Evolutionary conservation across 2,329 filamentous ascomycete genomes (phyloP), one percentile per base, ranked within the genome.

Genomic region (Colletotrichum navitas): DNA sequence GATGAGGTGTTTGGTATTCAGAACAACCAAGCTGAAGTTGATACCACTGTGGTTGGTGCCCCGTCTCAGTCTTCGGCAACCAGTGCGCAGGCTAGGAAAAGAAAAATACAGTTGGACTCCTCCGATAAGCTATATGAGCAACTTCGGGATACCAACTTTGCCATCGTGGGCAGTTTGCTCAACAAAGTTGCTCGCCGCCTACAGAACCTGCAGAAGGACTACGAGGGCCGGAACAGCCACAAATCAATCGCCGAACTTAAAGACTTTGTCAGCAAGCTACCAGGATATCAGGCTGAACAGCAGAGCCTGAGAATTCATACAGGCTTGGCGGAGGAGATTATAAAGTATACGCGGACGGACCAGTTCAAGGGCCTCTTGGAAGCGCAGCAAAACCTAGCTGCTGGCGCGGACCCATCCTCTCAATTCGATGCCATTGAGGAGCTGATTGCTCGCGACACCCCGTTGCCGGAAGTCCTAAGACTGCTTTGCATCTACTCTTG

Each of bases 361-460:
- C 89, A 93, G 68, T 99, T 99, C 84, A 93, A 92, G 74, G 92
- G 93, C 72, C 85, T 94, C 49, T 86, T 99, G 1, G 96, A 98
- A 83, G 93, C 98, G 5, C 96, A 99, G 79, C 96, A 99, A 79
- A 98, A 97, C 78, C 88, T 98, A 55, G 95, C 94, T 32, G 95
- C 95, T 0, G 95, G 95, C 41, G 91, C 93, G 12, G 96, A 98
- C 79, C 93, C 95, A 8, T 93, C 91, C 16, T 93, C 93, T 32
- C 94, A 98, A 78, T 94, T 97, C 77, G 94, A 97, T 63, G 90
- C 90, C 3, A 95, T 99, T 63, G 95, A 97, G 80, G 96, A 99
- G 80, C 87, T 99, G n/a, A 97, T 99, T 75, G 92, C 94, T 16
- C 92, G 95, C 72, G 92, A 95, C 76, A 90, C 93, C 0, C 92